Evolutionary conservation across 139 green algal genomes (phyloP).

Genomic region (Nannochloris sp.): DNA sequence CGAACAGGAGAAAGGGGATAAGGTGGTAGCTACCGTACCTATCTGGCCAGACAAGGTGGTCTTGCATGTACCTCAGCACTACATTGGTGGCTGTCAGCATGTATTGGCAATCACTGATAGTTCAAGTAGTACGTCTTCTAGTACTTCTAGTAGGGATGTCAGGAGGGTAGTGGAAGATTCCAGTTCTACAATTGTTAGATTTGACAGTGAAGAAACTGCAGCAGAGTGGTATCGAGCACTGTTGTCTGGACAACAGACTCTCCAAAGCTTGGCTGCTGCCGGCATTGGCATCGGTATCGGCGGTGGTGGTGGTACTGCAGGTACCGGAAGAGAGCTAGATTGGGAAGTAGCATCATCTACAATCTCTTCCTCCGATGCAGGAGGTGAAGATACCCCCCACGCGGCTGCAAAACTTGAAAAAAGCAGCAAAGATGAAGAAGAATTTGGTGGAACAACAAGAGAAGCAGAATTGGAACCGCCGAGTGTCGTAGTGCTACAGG

Average conservation of each 20-base stretch:
- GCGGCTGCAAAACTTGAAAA: neutral
- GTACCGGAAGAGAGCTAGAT: constrained; percentile 9
- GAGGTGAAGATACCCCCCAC: neutral
- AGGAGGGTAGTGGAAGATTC: constrained; percentile 11
- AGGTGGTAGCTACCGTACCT: neutral
- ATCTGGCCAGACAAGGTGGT: constrained; percentile 31
- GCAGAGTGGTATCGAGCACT: constrained; percentile 22
- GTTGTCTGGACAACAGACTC: constrained; percentile 12
- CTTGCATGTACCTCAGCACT: constrained; percentile 17
- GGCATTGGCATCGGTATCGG: neutral
- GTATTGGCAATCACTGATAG: no score
- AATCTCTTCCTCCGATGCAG: neutral
- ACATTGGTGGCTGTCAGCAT: constrained; percentile 21
- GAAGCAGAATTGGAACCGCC: neutral
- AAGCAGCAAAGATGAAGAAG: neutral
- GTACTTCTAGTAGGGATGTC: neutral
- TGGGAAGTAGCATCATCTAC: constrained; percentile 23
- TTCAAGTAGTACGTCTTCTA: constrained; percentile 16
- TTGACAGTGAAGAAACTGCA: constrained; percentile 12
- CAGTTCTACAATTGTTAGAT: constrained; percentile 24
- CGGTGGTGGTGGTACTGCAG: no score
- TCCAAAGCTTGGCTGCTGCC: constrained; percentile 18
- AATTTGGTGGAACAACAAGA: neutral
- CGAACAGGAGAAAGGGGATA: constrained; percentile 10
- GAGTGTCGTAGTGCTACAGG: constrained; percentile 5